phyloP scores from a whole-genome alignment of 2,329 filamentous ascomycete genomes.

The Diaporthe citrichinensis region DNA sequence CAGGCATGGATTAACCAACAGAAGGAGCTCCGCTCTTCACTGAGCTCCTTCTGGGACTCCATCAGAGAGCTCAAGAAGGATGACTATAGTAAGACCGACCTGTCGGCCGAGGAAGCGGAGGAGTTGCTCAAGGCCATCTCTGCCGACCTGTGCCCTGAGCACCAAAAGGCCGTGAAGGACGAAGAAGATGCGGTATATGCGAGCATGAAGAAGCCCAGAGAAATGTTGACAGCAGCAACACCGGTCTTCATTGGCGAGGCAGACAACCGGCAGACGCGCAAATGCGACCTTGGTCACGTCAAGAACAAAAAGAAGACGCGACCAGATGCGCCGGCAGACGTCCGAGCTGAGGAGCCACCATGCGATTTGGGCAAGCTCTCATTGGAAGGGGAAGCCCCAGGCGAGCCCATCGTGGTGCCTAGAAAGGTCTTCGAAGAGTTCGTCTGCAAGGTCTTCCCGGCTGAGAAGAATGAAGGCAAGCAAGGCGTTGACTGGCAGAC shows the following conservation, averaged over 20 bases:
- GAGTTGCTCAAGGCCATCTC: not conserved
- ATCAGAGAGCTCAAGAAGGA: not conserved
- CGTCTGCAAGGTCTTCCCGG: not conserved
- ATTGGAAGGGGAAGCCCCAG: not conserved
- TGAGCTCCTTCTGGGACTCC: constrained; percentile 5
- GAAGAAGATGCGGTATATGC: not conserved
- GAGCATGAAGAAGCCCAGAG: not conserved
- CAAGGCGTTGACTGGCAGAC: not conserved
- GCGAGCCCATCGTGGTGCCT: not conserved
- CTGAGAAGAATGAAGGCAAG: not conserved
- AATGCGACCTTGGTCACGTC: not conserved
- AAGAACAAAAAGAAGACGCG: not conserved
- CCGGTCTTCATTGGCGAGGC: not conserved
- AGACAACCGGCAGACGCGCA: not conserved
- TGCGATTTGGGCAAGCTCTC: not conserved
- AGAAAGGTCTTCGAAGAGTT: not conserved
- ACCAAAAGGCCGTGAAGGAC: not conserved
- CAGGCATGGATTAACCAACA: not conserved
- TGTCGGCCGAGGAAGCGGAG: not conserved
- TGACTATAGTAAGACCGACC: not conserved
- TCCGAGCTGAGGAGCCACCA: not conserved
- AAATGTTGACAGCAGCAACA: not conserved
- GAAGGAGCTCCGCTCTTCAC: not conserved
- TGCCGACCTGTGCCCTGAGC: not conserved
- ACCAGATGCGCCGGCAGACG: not conserved